phyloP scores from a whole-genome alignment of 2,329 filamentous ascomycete genomes.

The Chaetomium olivaceum region DNA sequence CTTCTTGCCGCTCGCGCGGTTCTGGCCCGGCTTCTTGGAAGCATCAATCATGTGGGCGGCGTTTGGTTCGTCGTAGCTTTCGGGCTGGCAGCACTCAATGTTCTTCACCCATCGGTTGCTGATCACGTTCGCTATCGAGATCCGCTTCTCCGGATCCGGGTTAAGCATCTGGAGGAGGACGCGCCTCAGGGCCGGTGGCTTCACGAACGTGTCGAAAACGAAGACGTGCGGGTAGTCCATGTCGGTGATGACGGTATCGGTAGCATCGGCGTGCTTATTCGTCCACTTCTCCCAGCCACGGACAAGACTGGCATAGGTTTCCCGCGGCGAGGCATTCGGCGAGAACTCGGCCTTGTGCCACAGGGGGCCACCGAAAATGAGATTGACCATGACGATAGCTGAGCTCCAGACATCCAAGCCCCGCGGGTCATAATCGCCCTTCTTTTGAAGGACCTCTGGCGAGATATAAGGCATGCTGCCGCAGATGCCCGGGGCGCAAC shows the following conservation, averaged over 20 bases:
- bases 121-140: constrained; percentile 67
- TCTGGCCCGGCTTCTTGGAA: constrained; percentile 53
- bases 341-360: constrained; percentile 67
- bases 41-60: constrained; percentile 58
- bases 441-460: constrained; percentile 76
- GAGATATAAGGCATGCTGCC: constrained; percentile 86
- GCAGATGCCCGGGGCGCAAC: constrained; percentile 78
- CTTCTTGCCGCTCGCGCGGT: constrained; percentile 46
- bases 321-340: constrained; percentile 40
- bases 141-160: constrained; percentile 70
- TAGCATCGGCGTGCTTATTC: constrained; percentile 48
- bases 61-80: constrained; percentile 64
- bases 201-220: constrained; percentile 65
- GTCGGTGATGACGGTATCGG: constrained; percentile 49
- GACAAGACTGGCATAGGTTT: constrained; percentile 65
- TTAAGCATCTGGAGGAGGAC: constrained; percentile 81
- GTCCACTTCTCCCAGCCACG: constrained; percentile 70
- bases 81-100: constrained; percentile 76
- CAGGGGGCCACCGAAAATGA: constrained; percentile 70
- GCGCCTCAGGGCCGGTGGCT: constrained; percentile 67
- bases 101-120: constrained; percentile 71
- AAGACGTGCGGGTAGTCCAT: constrained; percentile 65
- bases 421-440: constrained; percentile 68
- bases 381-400: constrained; percentile 77
- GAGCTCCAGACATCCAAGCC: constrained; percentile 84